A percentile compares a stretch with the other conserved stretches of the same genome.
Conservation (phyloP, 2,329 filamentous ascomycete genomes). For the Raffaelea ambrosiae region DNA sequence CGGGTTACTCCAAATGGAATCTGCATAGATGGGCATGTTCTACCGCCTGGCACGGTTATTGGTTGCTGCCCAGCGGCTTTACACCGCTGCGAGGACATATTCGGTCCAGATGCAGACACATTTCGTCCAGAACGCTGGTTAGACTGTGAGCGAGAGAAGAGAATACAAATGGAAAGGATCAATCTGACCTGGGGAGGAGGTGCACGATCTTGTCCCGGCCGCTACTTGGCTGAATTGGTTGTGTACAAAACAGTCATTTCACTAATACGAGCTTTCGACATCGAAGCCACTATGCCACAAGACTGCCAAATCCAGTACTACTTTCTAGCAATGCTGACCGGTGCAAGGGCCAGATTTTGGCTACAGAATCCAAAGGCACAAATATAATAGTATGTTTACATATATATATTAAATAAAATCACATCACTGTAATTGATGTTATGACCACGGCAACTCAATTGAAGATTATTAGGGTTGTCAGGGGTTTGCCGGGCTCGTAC, state of each 20-base stretch:
- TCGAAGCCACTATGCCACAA: slow-evolving; percentile 29
- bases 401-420: no score
- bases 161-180: slow-evolving; percentile 34
- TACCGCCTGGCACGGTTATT: slow-evolving; percentile 38
- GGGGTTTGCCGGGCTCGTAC: no score
- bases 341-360: slow-evolving; percentile 33
- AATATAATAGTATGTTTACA: no score
- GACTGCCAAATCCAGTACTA: slow-evolving; percentile 34
- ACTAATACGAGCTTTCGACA: slow-evolving; percentile 34
- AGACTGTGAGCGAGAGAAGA: slow-evolving; percentile 15
- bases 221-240: slow-evolving; percentile 41
- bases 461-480: no score
- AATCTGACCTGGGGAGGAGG: slow-evolving; percentile 46
- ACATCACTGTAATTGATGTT: no score
- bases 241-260: slow-evolving; percentile 33
- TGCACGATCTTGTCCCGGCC: slow-evolving; percentile 39
- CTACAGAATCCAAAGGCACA: no score
- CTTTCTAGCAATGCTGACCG: slow-evolving; percentile 44
- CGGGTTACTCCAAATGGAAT: no score
- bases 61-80: slow-evolving; percentile 42
- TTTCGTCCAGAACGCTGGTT: slow-evolving; percentile 44
- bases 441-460: no score
- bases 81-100: slow-evolving; percentile 40
- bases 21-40: slow-evolving; percentile 26
- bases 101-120: slow-evolving; percentile 33